Base-by-base conservation (phyloP, 306 rosid genomes). In the Cicer bijugum region DNA sequence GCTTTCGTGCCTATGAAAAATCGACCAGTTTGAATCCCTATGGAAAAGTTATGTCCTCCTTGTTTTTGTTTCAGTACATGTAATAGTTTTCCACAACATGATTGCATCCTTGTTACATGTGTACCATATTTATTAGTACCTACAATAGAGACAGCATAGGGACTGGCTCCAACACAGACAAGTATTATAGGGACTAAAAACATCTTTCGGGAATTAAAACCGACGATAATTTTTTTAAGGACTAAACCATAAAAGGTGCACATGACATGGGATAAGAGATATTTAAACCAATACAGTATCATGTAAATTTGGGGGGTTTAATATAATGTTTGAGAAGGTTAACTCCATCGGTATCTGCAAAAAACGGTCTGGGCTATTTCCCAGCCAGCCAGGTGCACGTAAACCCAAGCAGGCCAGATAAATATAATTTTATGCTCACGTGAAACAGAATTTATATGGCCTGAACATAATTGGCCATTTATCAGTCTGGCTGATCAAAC, bases 311-410 rank as follows among this genome's bases (percentile, higher is more conserved):
- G 10, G 12, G 72, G 53, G 16, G 47, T 60, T 75, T 16, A 60
- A 64, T n/a, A 60, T 12, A 68, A 68, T 35, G 56, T 68, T 58
- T 42, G 72, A 67, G 60, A 39, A 12, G 33, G 43, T 53, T 15
- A 10, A 28, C 43, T 79, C 48, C 7, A 40, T n/a, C 61, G 12
- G 28, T 5, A 15, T 53, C 77, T 71, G 38, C 7, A 12, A 8
- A 71, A 60, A 78, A 69, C 11, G 2, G 44, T 7, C 56, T n/a
- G n/a, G 64, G 20, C 48, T 1, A 8, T 43, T 65, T 45, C 69
- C 35, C 53, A 8, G 52, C 33, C 52, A 9, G 46, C 40, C 71
- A 70, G 67, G 66, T 69, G 48, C 72, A 19, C 37, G 33, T 43
- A n/a, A 45, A 44, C 12, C 58, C 17, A 39, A 52, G 12, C 38